Evolutionary conservation across 257 asterid genomes (phyloP).

Genomic region (Primulina tabacum): DNA sequence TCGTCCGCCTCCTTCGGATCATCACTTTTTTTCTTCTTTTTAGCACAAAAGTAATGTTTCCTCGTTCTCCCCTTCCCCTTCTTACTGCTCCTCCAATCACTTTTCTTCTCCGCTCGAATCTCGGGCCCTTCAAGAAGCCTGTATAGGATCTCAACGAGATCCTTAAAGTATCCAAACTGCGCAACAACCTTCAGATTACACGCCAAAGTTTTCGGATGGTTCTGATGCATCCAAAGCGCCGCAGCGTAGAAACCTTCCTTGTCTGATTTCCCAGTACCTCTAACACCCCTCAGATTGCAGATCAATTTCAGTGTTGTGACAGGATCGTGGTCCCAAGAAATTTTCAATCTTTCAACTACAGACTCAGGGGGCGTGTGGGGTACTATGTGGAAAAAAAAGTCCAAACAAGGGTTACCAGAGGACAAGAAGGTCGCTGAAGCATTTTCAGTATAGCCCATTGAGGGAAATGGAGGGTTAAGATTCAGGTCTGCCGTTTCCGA

Average conservation of each 20-base stretch:
- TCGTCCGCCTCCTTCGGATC: constrained; percentile 16
- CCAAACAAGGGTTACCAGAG: constrained; percentile 36
- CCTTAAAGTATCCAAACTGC: constrained; percentile 42
- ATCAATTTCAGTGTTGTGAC: constrained; percentile 33
- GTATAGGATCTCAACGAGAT: constrained; percentile 37
- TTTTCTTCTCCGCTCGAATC: constrained; percentile 8
- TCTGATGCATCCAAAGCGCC: constrained; percentile 37
- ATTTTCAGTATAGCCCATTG: constrained; percentile 36
- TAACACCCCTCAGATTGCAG: constrained; percentile 39
- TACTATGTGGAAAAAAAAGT: constrained; percentile 46
- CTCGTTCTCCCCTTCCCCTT: constrained; percentile 9
- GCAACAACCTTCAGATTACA: constrained; percentile 28
- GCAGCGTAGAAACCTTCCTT: constrained; percentile 38
- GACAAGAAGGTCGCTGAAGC: constrained; percentile 34
- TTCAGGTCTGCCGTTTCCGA: not conserved
- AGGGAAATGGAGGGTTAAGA: not conserved
- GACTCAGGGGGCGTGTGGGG: constrained; percentile 28
- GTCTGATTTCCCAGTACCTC: constrained; percentile 51
- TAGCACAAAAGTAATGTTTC: not conserved
- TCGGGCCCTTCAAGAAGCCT: constrained; percentile 37
- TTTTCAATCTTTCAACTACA: constrained; percentile 22
- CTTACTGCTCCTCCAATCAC: constrained; percentile 4
- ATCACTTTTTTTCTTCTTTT: not conserved
- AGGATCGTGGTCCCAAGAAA: constrained; percentile 33
- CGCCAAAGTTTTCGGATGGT: constrained; percentile 43